phyloP scores from a whole-genome alignment of 163 green algal genomes.

The Volvox carteri region DNA sequence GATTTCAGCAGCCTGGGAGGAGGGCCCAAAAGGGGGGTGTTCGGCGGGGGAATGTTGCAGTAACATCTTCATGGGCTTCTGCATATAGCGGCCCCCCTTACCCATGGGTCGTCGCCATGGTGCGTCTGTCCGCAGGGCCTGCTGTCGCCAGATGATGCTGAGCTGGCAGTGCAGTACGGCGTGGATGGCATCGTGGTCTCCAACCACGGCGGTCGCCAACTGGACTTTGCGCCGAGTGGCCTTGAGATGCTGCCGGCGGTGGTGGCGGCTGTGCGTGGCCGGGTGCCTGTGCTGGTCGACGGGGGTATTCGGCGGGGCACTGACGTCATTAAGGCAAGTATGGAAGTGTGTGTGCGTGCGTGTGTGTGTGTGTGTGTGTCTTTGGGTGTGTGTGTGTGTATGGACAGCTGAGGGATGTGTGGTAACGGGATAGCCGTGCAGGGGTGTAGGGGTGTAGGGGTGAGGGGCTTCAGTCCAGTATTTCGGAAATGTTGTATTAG shows the following conservation, averaged over 20 bases:
- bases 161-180: slow-evolving; percentile 81
- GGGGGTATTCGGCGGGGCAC: slow-evolving; percentile 92
- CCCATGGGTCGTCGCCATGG: not conserved
- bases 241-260: slow-evolving; percentile 80
- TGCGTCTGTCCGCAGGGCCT: slow-evolving; percentile 77
- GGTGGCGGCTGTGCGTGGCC: slow-evolving; percentile 69
- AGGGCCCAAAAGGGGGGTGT: too few relatives aligned
- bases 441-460: too few relatives aligned
- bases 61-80: too few relatives aligned
- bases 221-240: slow-evolving; percentile 79
- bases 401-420: too few relatives aligned
- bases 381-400: too few relatives aligned
- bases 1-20: too few relatives aligned
- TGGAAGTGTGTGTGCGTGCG: not conserved
- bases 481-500: too few relatives aligned
- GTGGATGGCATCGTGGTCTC: slow-evolving; percentile 94
- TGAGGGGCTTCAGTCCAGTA: too few relatives aligned
- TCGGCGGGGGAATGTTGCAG: too few relatives aligned
- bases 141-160: slow-evolving; percentile 86
- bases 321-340: slow-evolving; percentile 90
- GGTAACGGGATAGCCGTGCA: too few relatives aligned
- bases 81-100: too few relatives aligned
- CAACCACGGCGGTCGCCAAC: slow-evolving; percentile 94
- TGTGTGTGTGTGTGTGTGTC: not conserved
- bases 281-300: slow-evolving; percentile 92